Evolutionary conservation across 1,139 yeast genomes (phyloP).

Genomic region (Geotrichum armillariae): DNA sequence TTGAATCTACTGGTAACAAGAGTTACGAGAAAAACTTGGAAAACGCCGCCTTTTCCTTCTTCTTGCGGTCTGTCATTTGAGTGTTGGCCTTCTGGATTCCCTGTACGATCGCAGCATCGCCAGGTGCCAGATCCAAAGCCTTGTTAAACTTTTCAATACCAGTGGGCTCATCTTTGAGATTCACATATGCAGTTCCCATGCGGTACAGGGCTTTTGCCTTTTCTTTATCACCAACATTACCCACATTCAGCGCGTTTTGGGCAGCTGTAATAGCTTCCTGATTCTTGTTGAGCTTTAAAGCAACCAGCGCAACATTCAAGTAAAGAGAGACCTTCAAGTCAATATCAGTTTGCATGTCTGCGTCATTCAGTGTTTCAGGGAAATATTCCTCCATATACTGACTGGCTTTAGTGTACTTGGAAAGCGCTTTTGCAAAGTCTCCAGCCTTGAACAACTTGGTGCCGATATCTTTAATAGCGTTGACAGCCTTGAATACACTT

Average conservation of each 20-base stretch:
- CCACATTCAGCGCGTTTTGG: slow-evolving; percentile 63
- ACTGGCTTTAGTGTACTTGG: slow-evolving; percentile 71
- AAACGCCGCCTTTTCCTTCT: slow-evolving; percentile 80
- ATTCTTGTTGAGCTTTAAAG: slow-evolving; percentile 62
- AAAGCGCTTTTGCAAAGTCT: slow-evolving; percentile 46
- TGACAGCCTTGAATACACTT: slow-evolving; percentile 66
- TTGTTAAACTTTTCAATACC: slow-evolving; percentile 64
- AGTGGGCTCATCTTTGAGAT: slow-evolving; percentile 63
- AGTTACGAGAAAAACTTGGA: slow-evolving; percentile 61
- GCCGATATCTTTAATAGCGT: slow-evolving; percentile 73
- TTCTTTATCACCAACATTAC: slow-evolving; percentile 62
- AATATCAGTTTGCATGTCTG: slow-evolving; percentile 42
- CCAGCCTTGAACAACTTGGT: slow-evolving; percentile 67
- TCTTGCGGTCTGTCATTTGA: slow-evolving; percentile 53
- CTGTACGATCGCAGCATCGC: slow-evolving; percentile 68
- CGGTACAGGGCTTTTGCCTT: slow-evolving; percentile 85
- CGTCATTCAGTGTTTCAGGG: slow-evolving; percentile 53
- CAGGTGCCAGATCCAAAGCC: slow-evolving; percentile 66
- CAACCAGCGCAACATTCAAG: slow-evolving; percentile 75
- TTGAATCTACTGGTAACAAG: no score
- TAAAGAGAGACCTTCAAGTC: slow-evolving; percentile 61
- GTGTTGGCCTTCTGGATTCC: slow-evolving; percentile 64
- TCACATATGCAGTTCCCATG: slow-evolving; percentile 68
- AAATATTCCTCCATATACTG: slow-evolving; percentile 68
- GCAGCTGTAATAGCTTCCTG: slow-evolving; percentile 61